These are phyloP conservation scores for Diutina ranongensis DNA, from an alignment of 1,139 yeast genomes.

Conservation along the genomic window DNA sequence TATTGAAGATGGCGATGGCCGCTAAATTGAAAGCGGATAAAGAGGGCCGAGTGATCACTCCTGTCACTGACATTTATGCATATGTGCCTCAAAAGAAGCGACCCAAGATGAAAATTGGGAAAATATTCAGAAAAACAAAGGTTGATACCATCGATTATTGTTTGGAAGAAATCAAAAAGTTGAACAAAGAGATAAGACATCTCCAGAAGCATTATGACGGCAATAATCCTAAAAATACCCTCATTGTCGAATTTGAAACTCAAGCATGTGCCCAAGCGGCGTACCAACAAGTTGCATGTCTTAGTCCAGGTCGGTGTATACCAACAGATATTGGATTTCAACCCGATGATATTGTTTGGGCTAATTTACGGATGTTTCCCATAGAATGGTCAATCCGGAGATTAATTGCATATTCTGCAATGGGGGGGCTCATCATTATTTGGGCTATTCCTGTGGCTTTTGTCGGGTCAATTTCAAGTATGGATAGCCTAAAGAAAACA, in stretches of 20 bases:
- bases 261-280: slow-evolving; percentile 88
- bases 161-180: slow-evolving; percentile 51
- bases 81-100: slow-evolving; percentile 70
- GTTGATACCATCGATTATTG: slow-evolving; percentile 75
- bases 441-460: slow-evolving; percentile 96
- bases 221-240: slow-evolving; percentile 51
- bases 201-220: slow-evolving; percentile 40
- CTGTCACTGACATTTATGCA: slow-evolving; percentile 30
- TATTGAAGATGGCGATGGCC: slow-evolving; percentile 51
- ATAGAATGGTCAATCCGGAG: slow-evolving; percentile 30
- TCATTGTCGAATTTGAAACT: slow-evolving; percentile 74
- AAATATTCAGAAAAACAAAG: slow-evolving; percentile 41
- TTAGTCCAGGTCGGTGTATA: slow-evolving; percentile 48
- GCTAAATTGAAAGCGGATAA: slow-evolving; percentile 54
- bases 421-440: slow-evolving; percentile 52
- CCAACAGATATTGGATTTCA: slow-evolving; percentile 50
- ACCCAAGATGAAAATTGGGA: slow-evolving; percentile 55
- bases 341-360: slow-evolving; percentile 81
- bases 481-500: slow-evolving; percentile 56
- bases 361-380: slow-evolving; percentile 42
- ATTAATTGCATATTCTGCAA: slow-evolving; percentile 29
- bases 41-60: slow-evolving; percentile 23
- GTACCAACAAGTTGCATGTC: slow-evolving; percentile 65
- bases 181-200: slow-evolving; percentile 52
- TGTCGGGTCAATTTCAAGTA: slow-evolving; percentile 86